These are phyloP conservation scores for Cryptomeria japonica DNA, from an alignment of 75 land plant species.

Conservation along the genomic window DNA sequence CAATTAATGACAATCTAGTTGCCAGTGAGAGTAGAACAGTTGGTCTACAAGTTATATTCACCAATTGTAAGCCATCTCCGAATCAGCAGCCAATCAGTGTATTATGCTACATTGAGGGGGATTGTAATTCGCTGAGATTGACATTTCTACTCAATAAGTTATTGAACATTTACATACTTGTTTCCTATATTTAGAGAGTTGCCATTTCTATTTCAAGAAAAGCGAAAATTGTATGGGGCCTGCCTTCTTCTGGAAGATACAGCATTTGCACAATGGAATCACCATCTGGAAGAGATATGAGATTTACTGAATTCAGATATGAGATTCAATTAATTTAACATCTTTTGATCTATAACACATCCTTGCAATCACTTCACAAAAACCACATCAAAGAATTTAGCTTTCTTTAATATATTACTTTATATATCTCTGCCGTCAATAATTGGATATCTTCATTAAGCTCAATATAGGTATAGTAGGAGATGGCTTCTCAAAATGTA, in stretches of 20 bases:
- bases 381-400: too few species aligned
- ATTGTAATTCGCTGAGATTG: background rate
- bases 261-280: background rate
- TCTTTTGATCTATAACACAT: too few species aligned
- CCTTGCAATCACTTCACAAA: too few species aligned
- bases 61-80: background rate
- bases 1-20: background rate
- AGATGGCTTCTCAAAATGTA: too few species aligned
- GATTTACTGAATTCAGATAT: background rate
- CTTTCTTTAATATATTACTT: too few species aligned
- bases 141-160: background rate
- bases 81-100: background rate
- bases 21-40: background rate
- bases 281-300: background rate
- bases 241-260: background rate
- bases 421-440: too few species aligned
- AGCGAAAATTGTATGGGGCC: background rate
- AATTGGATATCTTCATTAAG: too few species aligned
- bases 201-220: background rate
- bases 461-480: too few species aligned
- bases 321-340: too few species aligned
- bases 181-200: background rate
- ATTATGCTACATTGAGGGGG: background rate
- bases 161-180: background rate
- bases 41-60: background rate